Percentiles rank a stretch among this genome's conserved stretches.
Conservation (phyloP, 2,329 filamentous ascomycete species). For the Trichophaea hybrida region DNA sequence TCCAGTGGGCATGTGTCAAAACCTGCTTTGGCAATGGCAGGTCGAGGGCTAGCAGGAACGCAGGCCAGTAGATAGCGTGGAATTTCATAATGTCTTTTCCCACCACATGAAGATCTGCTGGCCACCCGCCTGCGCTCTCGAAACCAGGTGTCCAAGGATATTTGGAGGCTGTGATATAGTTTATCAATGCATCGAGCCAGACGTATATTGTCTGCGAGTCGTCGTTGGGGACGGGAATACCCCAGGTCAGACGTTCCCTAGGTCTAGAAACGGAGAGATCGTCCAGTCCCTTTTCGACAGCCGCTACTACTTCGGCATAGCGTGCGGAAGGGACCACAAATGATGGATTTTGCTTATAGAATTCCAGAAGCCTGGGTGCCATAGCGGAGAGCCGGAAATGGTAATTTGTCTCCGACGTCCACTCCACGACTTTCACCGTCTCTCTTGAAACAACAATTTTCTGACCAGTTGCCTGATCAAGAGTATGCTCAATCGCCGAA, state of each 20-base stretch:
- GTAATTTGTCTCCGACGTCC: constrained; percentile 86
- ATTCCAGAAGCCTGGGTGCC: constrained; percentile 58
- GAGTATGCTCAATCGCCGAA: constrained; percentile 53
- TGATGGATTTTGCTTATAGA: constrained; percentile 61
- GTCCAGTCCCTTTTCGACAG: constrained; percentile 62
- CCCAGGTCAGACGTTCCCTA: constrained; percentile 64
- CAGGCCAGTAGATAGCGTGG: constrained; percentile 96
- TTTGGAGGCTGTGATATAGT: constrained; percentile 78
- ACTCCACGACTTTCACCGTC: constrained; percentile 86
- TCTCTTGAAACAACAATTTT: constrained; percentile 73
- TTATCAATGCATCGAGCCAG: constrained; percentile 91
- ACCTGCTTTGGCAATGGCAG: constrained; percentile 66
- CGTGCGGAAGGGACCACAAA: constrained; percentile 61
- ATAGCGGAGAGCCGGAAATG: constrained; percentile 84
- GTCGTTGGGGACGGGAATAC: constrained; percentile 76
- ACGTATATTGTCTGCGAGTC: constrained; percentile 85
- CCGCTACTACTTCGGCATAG: constrained; percentile 63
- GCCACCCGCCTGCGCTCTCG: constrained; percentile 58
- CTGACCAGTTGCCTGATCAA: constrained; percentile 67
- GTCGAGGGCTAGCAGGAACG: constrained; percentile 76
- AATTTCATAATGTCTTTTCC: constrained; percentile 96
- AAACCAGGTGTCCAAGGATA: constrained; percentile 64
- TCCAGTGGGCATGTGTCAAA: constrained; percentile 90
- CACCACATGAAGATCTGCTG: constrained; percentile 79
- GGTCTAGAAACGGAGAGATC: constrained; percentile 87